A percentile compares a stretch with the other conserved stretches of the same genome.
Evolutionary conservation across 176 grass and related monocot genomes (phyloP).

Genomic region (Cocos nucifera): DNA sequence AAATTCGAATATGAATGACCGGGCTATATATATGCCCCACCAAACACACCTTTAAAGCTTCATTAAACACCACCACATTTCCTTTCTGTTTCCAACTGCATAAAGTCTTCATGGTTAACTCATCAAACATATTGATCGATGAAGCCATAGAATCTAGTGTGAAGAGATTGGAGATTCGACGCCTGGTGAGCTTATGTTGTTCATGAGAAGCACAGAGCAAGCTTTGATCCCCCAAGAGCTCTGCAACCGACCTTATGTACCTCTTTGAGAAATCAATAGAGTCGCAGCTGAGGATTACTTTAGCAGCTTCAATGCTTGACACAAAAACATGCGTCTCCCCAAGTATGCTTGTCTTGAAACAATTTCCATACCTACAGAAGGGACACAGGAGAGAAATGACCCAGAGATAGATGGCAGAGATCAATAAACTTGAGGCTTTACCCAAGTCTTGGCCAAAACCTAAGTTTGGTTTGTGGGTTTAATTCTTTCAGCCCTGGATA

Average conservation of each 20-base stretch:
- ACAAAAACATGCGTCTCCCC: conserved; percentile 72
- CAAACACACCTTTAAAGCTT: conserved; percentile 36
- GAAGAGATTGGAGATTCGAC: conserved; percentile 52
- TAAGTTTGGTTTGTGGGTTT: too few relatives aligned
- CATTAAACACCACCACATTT: conserved; percentile 40
- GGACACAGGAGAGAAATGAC: neutral
- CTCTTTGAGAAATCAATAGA: conserved; percentile 63
- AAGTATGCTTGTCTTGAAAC: conserved; percentile 67
- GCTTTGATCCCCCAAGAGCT: conserved; percentile 67
- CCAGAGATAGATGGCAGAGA: too few relatives aligned
- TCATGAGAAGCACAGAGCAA: conserved; percentile 61
- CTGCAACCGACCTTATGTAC: conserved; percentile 65
- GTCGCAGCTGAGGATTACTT: conserved; percentile 34
- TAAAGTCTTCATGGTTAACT: conserved; percentile 17
- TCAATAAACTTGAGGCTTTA: too few relatives aligned
- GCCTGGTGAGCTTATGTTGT: conserved; percentile 38
- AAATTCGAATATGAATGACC: too few relatives aligned
- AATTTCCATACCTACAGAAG: conserved; percentile 33
- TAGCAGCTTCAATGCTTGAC: conserved; percentile 23
- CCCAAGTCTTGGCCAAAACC: too few relatives aligned
- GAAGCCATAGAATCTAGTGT: conserved; percentile 21
- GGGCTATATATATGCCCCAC: too few relatives aligned
- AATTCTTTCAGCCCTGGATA: too few relatives aligned
- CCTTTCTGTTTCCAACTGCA: neutral
- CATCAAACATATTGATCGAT: conserved; percentile 36